Base-by-base conservation (phyloP, 352 stramenopile genomes). In the Aphanomyces euteiches region DNA sequence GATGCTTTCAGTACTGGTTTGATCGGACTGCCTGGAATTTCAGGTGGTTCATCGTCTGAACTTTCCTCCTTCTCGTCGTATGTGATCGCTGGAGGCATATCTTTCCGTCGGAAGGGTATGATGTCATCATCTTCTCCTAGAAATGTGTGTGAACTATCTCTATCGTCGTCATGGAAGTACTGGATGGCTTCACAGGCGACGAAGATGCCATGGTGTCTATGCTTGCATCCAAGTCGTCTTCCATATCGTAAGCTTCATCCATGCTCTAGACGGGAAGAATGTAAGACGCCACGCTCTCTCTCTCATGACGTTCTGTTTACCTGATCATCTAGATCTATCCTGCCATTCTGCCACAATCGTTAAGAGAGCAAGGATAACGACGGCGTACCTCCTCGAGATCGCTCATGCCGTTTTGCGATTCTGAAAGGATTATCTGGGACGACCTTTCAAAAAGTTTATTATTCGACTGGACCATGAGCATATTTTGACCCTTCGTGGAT, bases 1-100 rank as follows among this genome's bases (percentile, higher is more conserved):
- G 28, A 28, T 28, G 2, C 28, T 28, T 28, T 28, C 1, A 13
- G 15, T 47, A 83, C 72, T 61, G 82, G 72, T 17, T 75, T 72
- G 36, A 90, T 74, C 2, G 82, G 82, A 64, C 80, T 90, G 34
- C 82, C 84, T 4, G 84, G 84, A 19, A 92, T 92, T 69, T 92
- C 84, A 0, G 84, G 84, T 5, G 84, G 84, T 56, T 90, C 82
- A n/a, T 75, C 67, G 1, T 77, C 72, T 3, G 21, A 37, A 39
- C 75, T 65, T n/a, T 59, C 40, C 7, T 65, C 59, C 21, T 67
- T 34, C 66, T 15, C 41, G 19, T 54, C 47, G 47, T 41, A 12
- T 15, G n/a, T 8, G 7, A 43, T 67, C 15, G n/a, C 56, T n/a
- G 45, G 39, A 13, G 54, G 45, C 21, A 36, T 47, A 61, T 41